Conservation (phyloP, 2,329 filamentous ascomycete genomes). For the Stemphylium lycopersici region DNA sequence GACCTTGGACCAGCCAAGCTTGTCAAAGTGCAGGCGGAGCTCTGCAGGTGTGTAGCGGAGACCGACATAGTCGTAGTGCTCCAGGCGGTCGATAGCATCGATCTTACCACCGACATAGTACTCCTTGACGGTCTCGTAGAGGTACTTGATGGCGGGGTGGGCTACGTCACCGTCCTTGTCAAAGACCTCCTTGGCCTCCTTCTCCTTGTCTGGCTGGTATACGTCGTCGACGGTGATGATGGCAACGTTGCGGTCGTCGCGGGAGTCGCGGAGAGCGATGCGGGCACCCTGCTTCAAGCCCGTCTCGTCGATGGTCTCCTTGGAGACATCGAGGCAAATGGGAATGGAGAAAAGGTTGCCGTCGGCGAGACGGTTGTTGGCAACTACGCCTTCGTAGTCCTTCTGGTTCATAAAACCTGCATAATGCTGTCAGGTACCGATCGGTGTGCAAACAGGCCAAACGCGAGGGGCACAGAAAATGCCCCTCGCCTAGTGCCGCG, state of each 20-base stretch:
- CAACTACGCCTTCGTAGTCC: conserved; percentile 95
- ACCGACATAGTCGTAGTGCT: conserved; percentile 99
- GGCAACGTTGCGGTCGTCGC: conserved; percentile 93
- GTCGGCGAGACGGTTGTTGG: conserved; percentile 82
- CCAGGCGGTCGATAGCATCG: conserved; percentile 90
- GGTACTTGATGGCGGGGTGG: conserved; percentile 91
- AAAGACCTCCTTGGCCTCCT: conserved; percentile 93
- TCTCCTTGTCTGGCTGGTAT: conserved; percentile 93
- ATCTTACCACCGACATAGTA: conserved; percentile 96
- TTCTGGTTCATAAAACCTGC: conserved; percentile 95
- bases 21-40: conserved; percentile 95
- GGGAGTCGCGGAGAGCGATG: conserved; percentile 89
- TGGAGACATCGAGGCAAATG: conserved; percentile 86
- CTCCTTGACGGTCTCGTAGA: conserved; percentile 79
- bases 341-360: conserved; percentile 96
- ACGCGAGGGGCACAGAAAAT: conserved; percentile 31
- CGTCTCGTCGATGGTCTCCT: conserved; percentile 74
- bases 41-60: conserved; percentile 94
- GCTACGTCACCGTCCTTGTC: conserved; percentile 89
- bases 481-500: conserved; percentile 15
- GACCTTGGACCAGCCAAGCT: conserved; percentile 97
- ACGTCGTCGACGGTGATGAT: conserved; percentile 96
- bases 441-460: conserved; percentile 31
- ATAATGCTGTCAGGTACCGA: conserved; percentile 8
- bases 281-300: conserved; percentile 80